Conservation (phyloP, 495 filamentous ascomycete species). For the Trypethelium eluteriae region DNA sequence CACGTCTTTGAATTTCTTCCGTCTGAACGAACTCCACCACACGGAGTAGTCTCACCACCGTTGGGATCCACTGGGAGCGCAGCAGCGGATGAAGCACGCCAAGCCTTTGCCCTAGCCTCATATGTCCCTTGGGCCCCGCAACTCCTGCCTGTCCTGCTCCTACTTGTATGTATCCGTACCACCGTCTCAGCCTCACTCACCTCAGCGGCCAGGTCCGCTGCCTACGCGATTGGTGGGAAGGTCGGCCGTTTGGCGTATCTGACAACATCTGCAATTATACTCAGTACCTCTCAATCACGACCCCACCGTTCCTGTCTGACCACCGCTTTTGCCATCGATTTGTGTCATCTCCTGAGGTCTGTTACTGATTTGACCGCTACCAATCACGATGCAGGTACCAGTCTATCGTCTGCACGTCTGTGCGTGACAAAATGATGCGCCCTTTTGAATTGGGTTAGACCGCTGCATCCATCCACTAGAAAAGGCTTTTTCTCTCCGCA, state of each 20-base stretch:
- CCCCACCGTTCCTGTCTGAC: too few relatives aligned
- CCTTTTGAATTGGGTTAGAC: neutral
- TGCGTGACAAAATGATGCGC: neutral
- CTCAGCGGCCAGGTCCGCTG: conserved; percentile 11
- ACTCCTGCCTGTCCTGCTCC: too few relatives aligned
- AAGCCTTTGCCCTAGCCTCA: neutral
- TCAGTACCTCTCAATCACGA: too few relatives aligned
- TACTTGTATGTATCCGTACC: neutral
- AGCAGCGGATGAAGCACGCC: neutral
- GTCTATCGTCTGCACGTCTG: neutral
- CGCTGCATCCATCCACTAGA: neutral
- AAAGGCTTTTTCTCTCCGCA: too few relatives aligned
- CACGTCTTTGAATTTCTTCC: too few relatives aligned
- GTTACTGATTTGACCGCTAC: neutral
- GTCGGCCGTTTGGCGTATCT: neutral
- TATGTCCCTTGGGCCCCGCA: too few relatives aligned
- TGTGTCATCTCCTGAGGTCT: too few relatives aligned
- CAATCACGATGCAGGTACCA: neutral
- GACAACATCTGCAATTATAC: neutral
- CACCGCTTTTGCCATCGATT: too few relatives aligned
- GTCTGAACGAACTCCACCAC: too few relatives aligned
- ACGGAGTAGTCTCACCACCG: too few relatives aligned
- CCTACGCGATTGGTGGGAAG: neutral
- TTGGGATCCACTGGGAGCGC: too few relatives aligned
- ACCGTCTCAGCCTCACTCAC: conserved; percentile 19